These are phyloP conservation scores for Penicillium glabrum DNA, from an alignment of 2,329 filamentous ascomycete species.

Conservation along the genomic window DNA sequence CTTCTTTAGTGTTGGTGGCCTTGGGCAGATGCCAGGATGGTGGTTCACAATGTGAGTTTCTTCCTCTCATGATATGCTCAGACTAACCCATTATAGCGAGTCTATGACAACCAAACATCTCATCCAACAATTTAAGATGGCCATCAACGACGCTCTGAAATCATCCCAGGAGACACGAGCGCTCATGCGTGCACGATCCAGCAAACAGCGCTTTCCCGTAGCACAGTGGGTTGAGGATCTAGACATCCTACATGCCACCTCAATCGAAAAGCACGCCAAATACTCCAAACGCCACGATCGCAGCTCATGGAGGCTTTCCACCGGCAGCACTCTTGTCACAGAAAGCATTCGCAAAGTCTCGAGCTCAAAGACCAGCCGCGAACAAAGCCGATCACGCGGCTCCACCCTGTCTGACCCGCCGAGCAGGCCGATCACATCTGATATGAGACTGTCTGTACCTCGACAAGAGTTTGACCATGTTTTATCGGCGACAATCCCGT, in stretches of 20 bases:
- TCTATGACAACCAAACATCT: constrained; percentile 63
- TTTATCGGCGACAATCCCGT: neutral
- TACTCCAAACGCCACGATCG: constrained; percentile 28
- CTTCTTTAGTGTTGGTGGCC: constrained; percentile 56
- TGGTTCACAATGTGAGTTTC: constrained; percentile 60
- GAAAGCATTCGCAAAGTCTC: constrained; percentile 3
- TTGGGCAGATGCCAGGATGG: constrained; percentile 70
- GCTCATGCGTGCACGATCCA: constrained; percentile 64
- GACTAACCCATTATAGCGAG: constrained; percentile 37
- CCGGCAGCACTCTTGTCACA: constrained; percentile 27
- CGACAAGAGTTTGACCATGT: neutral
- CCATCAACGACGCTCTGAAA: constrained; percentile 60
- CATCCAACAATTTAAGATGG: constrained; percentile 63
- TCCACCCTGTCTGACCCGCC: neutral
- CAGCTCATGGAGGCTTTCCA: constrained; percentile 34
- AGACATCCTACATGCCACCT: constrained; percentile 60
- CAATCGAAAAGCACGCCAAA: constrained; percentile 57
- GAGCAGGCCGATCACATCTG: neutral
- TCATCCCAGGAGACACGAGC: constrained; percentile 58
- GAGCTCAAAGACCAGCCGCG: neutral
- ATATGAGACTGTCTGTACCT: neutral
- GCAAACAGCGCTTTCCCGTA: constrained; percentile 66
- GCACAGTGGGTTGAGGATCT: constrained; percentile 66
- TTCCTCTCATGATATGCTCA: neutral
- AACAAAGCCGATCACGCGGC: neutral